These are phyloP conservation scores for Pythium folliculosum DNA, from an alignment of 352 stramenopile species.

Conservation along the genomic window DNA sequence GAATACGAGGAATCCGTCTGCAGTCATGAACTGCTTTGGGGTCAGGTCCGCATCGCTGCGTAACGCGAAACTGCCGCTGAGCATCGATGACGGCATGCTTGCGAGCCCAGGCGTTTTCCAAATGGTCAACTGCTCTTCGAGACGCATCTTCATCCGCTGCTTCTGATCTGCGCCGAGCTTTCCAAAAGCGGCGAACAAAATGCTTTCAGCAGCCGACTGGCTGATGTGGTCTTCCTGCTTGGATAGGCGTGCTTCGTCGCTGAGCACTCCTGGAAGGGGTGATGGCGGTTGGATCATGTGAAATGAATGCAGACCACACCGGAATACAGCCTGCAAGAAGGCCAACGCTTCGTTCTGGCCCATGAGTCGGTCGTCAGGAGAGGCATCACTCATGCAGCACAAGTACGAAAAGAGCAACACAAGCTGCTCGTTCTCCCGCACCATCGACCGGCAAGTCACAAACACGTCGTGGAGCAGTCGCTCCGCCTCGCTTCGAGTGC, in stretches of 20 bases:
- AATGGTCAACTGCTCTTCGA: constrained; percentile 38
- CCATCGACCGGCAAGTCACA: constrained; percentile 61
- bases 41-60: constrained; percentile 4
- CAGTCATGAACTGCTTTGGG: constrained; percentile 37
- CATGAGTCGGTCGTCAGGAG: constrained; percentile 59
- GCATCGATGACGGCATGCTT: constrained; percentile 11
- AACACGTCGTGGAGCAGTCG: constrained; percentile 86
- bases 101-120: constrained; percentile 23
- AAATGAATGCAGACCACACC: constrained; percentile 64
- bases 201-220: constrained; percentile 37
- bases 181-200: constrained; percentile 52
- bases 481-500: constrained; percentile 70
- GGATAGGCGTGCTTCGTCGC: not conserved
- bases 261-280: no score
- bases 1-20: constrained; percentile 57
- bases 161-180: constrained; percentile 54
- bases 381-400: constrained; percentile 66
- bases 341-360: constrained; percentile 69
- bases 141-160: constrained; percentile 37
- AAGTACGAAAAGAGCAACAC: constrained; percentile 70
- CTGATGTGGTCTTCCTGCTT: constrained; percentile 41
- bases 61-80: constrained; percentile 11
- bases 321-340: constrained; percentile 61
- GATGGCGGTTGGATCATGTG: constrained; percentile 40
- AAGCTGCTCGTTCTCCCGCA: constrained; percentile 31